Percentiles rank a stretch among this genome's conserved stretches.
These are phyloP conservation scores for Uncinocarpus reesii DNA, from an alignment of 2,329 filamentous ascomycete species.

Conservation along the genomic window DNA sequence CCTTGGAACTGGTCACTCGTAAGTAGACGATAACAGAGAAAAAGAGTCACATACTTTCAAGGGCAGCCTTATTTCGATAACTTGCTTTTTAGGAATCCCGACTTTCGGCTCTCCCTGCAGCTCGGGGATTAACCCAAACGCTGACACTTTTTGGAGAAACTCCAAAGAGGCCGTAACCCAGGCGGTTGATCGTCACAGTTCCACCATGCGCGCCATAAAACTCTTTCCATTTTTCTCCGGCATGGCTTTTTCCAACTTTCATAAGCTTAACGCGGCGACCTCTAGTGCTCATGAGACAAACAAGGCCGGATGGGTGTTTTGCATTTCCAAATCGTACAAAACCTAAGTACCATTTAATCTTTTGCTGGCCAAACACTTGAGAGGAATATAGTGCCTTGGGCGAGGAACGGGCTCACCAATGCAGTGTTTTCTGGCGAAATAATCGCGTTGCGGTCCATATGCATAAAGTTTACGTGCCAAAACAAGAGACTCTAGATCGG, in stretches of 20 bases:
- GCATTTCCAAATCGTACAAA: slow-evolving; percentile 44
- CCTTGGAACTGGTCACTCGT: no score
- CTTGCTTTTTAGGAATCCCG: no score
- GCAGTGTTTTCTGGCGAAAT: slow-evolving; percentile 51
- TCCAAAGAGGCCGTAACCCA: slow-evolving; percentile 51
- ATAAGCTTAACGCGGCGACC: slow-evolving; percentile 45
- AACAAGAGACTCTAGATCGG: slow-evolving; percentile 46
- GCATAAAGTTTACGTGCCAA: slow-evolving; percentile 56
- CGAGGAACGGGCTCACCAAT: slow-evolving; percentile 37
- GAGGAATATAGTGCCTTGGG: background rate
- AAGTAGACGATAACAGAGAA: no score
- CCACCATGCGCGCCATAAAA: slow-evolving; percentile 46
- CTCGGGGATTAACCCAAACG: slow-evolving; percentile 51
- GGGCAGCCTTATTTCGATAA: no score
- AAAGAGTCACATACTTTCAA: no score
- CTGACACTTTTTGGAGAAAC: slow-evolving; percentile 47
- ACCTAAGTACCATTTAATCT: slow-evolving; percentile 8
- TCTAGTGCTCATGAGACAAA: slow-evolving; percentile 48
- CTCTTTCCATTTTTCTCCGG: slow-evolving; percentile 55
- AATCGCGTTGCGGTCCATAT: slow-evolving; percentile 55
- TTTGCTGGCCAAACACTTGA: background rate
- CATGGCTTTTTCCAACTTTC: slow-evolving; percentile 50
- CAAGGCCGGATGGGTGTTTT: slow-evolving; percentile 43
- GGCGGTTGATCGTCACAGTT: slow-evolving; percentile 48
- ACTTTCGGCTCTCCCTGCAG: slow-evolving; percentile 45